Evolutionary conservation across 2,329 filamentous ascomycete species (phyloP).

Genomic region (Ophiocordyceps unilateralis): DNA sequence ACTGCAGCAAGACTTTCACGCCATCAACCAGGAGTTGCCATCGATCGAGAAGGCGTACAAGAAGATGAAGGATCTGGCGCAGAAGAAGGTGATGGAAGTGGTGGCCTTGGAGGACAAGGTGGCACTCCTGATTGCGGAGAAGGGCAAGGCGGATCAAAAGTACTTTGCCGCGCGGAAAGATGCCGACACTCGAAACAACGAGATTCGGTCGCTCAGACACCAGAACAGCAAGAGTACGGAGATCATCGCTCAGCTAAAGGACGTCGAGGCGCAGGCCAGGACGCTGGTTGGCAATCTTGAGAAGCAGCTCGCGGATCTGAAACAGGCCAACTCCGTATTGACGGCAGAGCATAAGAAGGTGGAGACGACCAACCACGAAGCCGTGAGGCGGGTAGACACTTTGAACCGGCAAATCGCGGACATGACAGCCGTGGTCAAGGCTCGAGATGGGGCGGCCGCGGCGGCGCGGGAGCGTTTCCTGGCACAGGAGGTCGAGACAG

Average conservation of each 20-base stretch:
- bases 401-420: conserved; percentile 62
- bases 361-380: conserved; percentile 56
- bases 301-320: conserved; percentile 74
- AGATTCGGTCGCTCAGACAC: conserved; percentile 60
- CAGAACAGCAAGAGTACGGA: conserved; percentile 86
- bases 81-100: conserved; percentile 73
- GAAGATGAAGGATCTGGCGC: conserved; percentile 68
- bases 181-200: conserved; percentile 67
- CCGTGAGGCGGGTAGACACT: conserved; percentile 50
- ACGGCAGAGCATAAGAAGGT: conserved; percentile 57
- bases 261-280: conserved; percentile 63
- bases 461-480: conserved; percentile 38
- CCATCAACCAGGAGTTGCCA: conserved; percentile 74
- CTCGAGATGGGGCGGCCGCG: conserved; percentile 49
- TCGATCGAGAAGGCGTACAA: conserved; percentile 85
- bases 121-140: conserved; percentile 61
- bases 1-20: conserved; percentile 61
- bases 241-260: conserved; percentile 85
- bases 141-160: conserved; percentile 93
- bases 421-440: conserved; percentile 53
- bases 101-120: conserved; percentile 62
- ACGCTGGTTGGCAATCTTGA: conserved; percentile 69
- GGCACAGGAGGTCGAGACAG: conserved; percentile 55
- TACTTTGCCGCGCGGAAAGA: conserved; percentile 93
- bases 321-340: conserved; percentile 57